Evolutionary conservation across 768 basidiomycete genomes (phyloP).

Genomic region (Collybia sp.): DNA sequence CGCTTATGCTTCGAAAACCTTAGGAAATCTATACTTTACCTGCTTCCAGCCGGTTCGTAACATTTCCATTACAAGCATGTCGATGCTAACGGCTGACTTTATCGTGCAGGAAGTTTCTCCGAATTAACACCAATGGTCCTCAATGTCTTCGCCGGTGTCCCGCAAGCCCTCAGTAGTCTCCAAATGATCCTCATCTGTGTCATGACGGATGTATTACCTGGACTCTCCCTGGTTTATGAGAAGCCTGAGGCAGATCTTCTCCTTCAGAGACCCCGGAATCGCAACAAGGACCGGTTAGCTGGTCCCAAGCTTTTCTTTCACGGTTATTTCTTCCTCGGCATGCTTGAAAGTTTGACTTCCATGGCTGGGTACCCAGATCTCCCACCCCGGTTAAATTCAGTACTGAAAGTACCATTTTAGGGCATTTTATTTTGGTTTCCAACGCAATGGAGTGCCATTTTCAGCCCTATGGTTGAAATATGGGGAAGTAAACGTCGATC

Average conservation of each 20-base stretch:
- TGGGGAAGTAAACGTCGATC: conserved; percentile 24
- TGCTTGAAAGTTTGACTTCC: conserved; percentile 41
- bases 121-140: conserved; percentile 8
- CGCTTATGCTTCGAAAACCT: conserved; percentile 57
- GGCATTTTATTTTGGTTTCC: conserved; percentile 31
- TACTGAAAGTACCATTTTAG: neutral
- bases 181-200: conserved; percentile 50
- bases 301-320: conserved; percentile 50
- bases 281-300: conserved; percentile 50
- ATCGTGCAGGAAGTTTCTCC: too few species aligned
- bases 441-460: conserved; percentile 43
- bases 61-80: too few species aligned
- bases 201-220: conserved; percentile 52
- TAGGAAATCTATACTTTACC: conserved; percentile 44
- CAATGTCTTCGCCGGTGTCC: conserved; percentile 35
- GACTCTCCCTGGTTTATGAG: conserved; percentile 53
- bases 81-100: too few species aligned
- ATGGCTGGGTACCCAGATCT: conserved; percentile 36
- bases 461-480: conserved; percentile 40
- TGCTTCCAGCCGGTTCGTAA: conserved; percentile 38
- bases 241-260: conserved; percentile 57
- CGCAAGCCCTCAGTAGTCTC: conserved; percentile 31
- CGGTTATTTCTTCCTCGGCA: conserved; percentile 53
- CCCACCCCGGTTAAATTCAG: neutral
- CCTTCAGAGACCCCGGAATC: conserved; percentile 47